These are phyloP conservation scores for Comarum palustre DNA, from an alignment of 306 rosid species.

Conservation along the genomic window DNA sequence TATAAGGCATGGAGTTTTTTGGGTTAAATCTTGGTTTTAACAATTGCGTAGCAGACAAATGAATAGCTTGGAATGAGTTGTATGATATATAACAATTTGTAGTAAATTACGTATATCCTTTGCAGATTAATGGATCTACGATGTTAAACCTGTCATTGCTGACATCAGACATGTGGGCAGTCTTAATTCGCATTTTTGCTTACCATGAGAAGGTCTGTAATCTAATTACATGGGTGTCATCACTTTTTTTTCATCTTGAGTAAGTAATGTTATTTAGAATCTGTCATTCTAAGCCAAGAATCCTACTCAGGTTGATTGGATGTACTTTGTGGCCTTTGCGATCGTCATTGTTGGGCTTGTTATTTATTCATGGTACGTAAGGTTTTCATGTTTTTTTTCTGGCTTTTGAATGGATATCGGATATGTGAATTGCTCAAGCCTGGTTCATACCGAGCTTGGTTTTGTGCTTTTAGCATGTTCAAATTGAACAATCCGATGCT, in stretches of 20 bases:
- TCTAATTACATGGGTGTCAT: slow-evolving; percentile 3
- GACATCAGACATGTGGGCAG: slow-evolving; percentile 98
- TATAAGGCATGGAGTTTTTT: not conserved
- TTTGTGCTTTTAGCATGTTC: not conserved
- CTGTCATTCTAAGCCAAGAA: slow-evolving; percentile 24
- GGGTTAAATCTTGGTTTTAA: not conserved
- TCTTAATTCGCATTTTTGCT: slow-evolving; percentile 81
- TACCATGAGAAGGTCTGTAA: slow-evolving; percentile 73
- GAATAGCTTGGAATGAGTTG: not conserved
- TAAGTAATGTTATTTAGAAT: slow-evolving; percentile 2
- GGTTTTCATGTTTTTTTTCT: not conserved
- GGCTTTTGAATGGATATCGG: not conserved
- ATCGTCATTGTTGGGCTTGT: slow-evolving; percentile 65
- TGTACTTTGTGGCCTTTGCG: slow-evolving; percentile 84
- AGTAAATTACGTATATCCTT: slow-evolving; percentile 23
- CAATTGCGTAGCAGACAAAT: not conserved
- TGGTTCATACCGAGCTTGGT: not conserved
- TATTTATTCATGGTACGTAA: slow-evolving; percentile 77
- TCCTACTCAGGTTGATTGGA: slow-evolving; percentile 81
- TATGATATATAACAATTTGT: not conserved
- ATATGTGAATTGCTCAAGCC: not conserved
- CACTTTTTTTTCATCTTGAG: not conserved
- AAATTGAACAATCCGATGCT: not conserved
- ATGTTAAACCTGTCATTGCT: slow-evolving; percentile 91
- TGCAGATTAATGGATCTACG: slow-evolving; percentile 80